Evolutionary conservation across 192 early-diverging fungal genomes (phyloP).

Genomic region (Coemansia sp.): DNA sequence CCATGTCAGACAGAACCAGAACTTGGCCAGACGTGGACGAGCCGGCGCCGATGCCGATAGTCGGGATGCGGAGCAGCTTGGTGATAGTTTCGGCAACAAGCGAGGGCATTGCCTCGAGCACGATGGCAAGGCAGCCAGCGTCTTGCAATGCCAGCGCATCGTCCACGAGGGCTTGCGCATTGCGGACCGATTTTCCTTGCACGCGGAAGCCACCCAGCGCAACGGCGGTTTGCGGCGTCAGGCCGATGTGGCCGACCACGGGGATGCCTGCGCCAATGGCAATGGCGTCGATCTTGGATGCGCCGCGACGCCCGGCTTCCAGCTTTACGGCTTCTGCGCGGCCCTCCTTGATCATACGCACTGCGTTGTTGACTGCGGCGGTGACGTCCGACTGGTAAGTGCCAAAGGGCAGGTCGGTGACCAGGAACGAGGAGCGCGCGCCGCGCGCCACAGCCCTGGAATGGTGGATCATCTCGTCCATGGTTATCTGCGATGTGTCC

Average conservation of each 20-base stretch:
- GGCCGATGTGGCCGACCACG: slow-evolving; percentile 90
- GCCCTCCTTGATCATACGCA: slow-evolving; percentile 88
- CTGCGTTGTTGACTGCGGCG: slow-evolving; percentile 73
- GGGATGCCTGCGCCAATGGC: slow-evolving; percentile 84
- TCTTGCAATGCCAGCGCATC: slow-evolving; percentile 88
- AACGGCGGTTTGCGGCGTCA: slow-evolving; percentile 90
- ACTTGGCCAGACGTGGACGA: slow-evolving; percentile 88
- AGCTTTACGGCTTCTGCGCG: slow-evolving; percentile 93
- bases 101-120: slow-evolving; percentile 90
- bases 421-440: slow-evolving; percentile 69
- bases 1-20: slow-evolving; percentile 85
- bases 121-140: slow-evolving; percentile 87
- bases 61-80: slow-evolving; percentile 73
- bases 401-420: slow-evolving; percentile 92
- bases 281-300: slow-evolving; percentile 71
- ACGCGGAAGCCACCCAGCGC: slow-evolving; percentile 88
- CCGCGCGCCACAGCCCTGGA: slow-evolving; percentile 86
- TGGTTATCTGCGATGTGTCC: slow-evolving; percentile 79
- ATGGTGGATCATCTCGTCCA: slow-evolving; percentile 98
- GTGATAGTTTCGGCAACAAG: slow-evolving; percentile 90
- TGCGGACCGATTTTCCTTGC: slow-evolving; percentile 82
- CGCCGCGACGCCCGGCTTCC: slow-evolving; percentile 89
- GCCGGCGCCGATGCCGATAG: slow-evolving; percentile 98
- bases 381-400: slow-evolving; percentile 78
- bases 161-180: slow-evolving; percentile 73